Evolutionary conservation across 1,139 yeast species (phyloP), one percentile per base, ranked within the genome.

Genomic region (Scheffersomyces parashehatae): DNA sequence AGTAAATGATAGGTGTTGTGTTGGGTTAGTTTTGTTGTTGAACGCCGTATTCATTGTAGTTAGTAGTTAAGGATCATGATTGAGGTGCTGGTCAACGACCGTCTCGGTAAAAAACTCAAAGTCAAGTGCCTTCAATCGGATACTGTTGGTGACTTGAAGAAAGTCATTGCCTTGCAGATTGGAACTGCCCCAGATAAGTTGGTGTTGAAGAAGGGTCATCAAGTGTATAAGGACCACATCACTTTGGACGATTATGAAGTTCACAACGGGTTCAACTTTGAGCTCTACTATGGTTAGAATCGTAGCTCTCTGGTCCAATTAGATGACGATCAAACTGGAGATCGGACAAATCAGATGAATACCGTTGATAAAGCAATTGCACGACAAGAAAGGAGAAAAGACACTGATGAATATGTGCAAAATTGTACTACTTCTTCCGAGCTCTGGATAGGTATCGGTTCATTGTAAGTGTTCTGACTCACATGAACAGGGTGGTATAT

Each of bases 231-330:
- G 61, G 95, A 93, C 58, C 98, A 90, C 59, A 91, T 93, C 46
- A 77, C 91, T 0, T 71, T 93, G 42, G 96, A 86, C 20, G 99
- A 93, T 62, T 93, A 95, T 61, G 99, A 93, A 64, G 82, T 93
- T 12, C 96, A 90, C 59, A 86, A 90, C 62, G 96, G 96, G 15
- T 85, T 87, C 54, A 88, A 85, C 60, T 68, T 93, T 53, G 99
- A 93, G 64, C 68, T 93, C 59, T 93, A 88, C 56, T 86, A 86
- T 58, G 71, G 81, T 16, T 83, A 47, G 47, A 20, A 20, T 20
- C 26, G 26, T 20, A 7, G 3, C 35, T 8, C 14, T 28, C 5
- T 14, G 12, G 26, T 12, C 13, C 37, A 16, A 14, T 10, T n/a
- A 10, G 9, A 34, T 13, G 28, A 10, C 20, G 4, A 29, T 20